Evolutionary conservation across 371 early-diverging fungal genomes (phyloP), one percentile per base, ranked within the genome.

Genomic region (Mortierella sp.): DNA sequence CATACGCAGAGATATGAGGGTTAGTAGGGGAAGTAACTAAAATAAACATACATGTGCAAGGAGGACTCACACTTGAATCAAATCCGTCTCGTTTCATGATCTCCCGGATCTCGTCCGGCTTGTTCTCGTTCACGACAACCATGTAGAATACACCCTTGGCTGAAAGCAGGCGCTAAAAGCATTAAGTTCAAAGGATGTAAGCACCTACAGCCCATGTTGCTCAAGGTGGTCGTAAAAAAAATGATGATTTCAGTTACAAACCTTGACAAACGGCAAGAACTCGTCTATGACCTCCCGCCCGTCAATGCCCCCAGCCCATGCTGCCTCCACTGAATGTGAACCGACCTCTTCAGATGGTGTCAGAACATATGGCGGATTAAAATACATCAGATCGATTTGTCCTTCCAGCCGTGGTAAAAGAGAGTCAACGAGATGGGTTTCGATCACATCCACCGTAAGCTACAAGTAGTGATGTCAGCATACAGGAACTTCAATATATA

Each of bases 261-360:
- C 89, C 67, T 82, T 70, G n/a, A 97, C 80, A 37, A 80, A 73
- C 0, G 94, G 94, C 21, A 98, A 71, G 49, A 95, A 79, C 51
- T 78, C 69, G 81, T 98, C 95, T 56, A 97, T 93, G 5, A 99
- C 96, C 60, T 92, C 90, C 34, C 98, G 83, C 12, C 99, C 99
- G 61, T 92, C 87, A 15, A 89, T 82, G 3, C 99, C 99, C 12
- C 99, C 99, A 0, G 97, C 98, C 97, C 97, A 97, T 0, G 94
- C 83, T 1, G 95, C 94, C 41, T 89, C 92, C 52, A 96, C 93
- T 5, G 85, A 83, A n/a, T 80, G 79, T 46, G 89, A 84, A 14
- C 90, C 92, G 5, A 94, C 90, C 55, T 94, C 94, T 34, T 88
- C 89, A 14, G 85, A 81, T 6, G 90, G 84, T 1, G 96, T 94